Evolutionary conservation across 108 stramenopile species (phyloP), one percentile per base, ranked within the genome.

Genomic region (Pseudonitzschia delicatissima): DNA sequence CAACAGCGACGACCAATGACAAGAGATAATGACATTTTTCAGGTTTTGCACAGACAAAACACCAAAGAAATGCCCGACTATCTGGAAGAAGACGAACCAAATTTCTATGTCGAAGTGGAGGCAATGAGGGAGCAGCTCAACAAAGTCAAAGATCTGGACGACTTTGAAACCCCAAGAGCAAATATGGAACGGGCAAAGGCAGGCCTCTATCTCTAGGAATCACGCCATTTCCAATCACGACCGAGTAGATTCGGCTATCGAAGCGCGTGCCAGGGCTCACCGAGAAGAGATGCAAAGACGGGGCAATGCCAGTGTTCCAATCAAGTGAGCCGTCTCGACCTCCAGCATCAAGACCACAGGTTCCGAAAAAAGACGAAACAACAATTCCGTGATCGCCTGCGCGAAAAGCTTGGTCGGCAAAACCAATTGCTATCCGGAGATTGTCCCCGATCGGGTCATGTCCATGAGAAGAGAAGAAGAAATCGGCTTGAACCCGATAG

Each of bases 101-200:
- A 61, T 26, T 61, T 61, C 21, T 74, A 32, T 25, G 61, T 74
- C 26, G 73, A 74, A 62, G 66, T 74, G 1, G 64, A 57, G 27
- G 73, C 73, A 12, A 55, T 45, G 9, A 39, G 27, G 1, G 47
- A 51, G 18, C 73, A 67, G 33, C 48, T 74, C 13, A 28, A 61
- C 11, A 35, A 27, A 49, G 36, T 74, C 5, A 29, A 31, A 34
- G 66, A 74, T 45, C 29, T 74, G 49, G 42, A 74, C 3, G 66
- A 74, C 25, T 39, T 74, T 32, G 12, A 59, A 60, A 17, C 53
- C n/a, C n/a, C n/a, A n/a, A n/a, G n/a, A n/a, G n/a, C n/a, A n/a
- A n/a, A n/a, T n/a, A n/a, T n/a, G n/a, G n/a, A n/a, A n/a, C n/a
- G n/a, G n/a, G n/a, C n/a, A n/a, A n/a, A n/a, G n/a, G n/a, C n/a